A percentile compares a stretch with the other conserved stretches of the same genome.
These are phyloP conservation scores for Ilyonectria sp. DNA, from an alignment of 2,329 filamentous ascomycete genomes.

Conservation along the genomic window DNA sequence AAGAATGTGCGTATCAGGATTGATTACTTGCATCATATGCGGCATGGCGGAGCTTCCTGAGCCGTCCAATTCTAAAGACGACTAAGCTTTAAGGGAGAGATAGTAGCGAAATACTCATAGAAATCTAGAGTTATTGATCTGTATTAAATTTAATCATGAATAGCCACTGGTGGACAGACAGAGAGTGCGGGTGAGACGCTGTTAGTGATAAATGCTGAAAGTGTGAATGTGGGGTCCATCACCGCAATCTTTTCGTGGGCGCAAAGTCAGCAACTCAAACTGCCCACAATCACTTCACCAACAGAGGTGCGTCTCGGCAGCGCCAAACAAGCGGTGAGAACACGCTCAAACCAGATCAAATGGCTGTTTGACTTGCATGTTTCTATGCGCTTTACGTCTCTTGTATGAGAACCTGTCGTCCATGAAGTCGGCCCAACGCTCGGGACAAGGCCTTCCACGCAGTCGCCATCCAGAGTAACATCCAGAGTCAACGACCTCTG, in stretches of 20 bases:
- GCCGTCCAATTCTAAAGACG: not conserved
- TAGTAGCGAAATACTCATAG: too few relatives aligned
- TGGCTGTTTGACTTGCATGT: not conserved
- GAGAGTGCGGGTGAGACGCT: not conserved
- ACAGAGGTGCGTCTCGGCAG: not conserved
- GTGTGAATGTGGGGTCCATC: not conserved
- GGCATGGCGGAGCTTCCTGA: too few relatives aligned
- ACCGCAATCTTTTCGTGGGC: conserved; percentile 15
- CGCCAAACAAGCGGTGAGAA: not conserved
- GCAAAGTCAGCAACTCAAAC: not conserved
- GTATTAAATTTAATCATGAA: not conserved
- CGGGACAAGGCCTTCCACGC: not conserved
- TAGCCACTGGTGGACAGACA: not conserved
- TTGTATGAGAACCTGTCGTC: not conserved
- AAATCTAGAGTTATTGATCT: too few relatives aligned
- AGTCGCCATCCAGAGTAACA: not conserved
- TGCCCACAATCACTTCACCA: conserved; percentile 2
- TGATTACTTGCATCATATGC: too few relatives aligned
- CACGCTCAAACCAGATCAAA: not conserved
- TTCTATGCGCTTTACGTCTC: not conserved
- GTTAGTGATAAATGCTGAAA: not conserved
- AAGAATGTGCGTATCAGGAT: not conserved
- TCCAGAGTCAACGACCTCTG: not conserved
- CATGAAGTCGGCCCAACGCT: too few relatives aligned
- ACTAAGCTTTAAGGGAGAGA: not conserved